A percentile compares a stretch with the other conserved stretches of the same genome.
Evolutionary conservation across 2,329 filamentous ascomycete species (phyloP).

Genomic region (Monilinia laxa): DNA sequence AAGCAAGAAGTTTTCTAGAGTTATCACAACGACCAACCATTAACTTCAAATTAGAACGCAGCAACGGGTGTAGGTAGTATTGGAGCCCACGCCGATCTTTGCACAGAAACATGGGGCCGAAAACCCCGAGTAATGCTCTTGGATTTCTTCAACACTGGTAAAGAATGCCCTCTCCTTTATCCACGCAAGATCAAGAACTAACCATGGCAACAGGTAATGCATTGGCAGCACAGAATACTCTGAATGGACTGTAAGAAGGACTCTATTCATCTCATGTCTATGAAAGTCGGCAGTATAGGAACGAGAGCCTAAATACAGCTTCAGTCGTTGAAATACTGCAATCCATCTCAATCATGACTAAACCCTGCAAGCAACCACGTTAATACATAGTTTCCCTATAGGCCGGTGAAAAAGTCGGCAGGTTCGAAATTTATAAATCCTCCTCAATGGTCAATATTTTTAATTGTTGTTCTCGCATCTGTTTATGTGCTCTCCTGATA

Average conservation of each 20-base stretch:
- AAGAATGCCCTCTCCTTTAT: neutral
- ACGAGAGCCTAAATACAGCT: conserved; percentile 20
- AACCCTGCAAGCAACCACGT: neutral
- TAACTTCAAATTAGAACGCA: conserved; percentile 5
- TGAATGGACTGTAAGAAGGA: conserved; percentile 31
- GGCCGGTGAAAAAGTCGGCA: conserved; percentile 7
- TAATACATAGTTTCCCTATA: neutral
- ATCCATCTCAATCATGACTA: neutral
- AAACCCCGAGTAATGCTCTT: conserved; percentile 56
- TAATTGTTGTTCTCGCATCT: neutral
- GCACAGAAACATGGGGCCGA: conserved; percentile 47
- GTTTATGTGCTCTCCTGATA: neutral
- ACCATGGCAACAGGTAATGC: conserved; percentile 33
- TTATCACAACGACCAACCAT: neutral
- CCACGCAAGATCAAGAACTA: neutral
- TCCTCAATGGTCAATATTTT: neutral
- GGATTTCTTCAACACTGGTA: conserved; percentile 55
- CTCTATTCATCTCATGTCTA: conserved; percentile 4
- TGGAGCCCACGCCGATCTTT: conserved; percentile 51
- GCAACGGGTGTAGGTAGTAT: conserved; percentile 52
- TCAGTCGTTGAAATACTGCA: conserved; percentile 23
- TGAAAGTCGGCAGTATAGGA: conserved; percentile 19
- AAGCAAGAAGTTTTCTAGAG: neutral
- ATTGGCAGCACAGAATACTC: conserved; percentile 36
- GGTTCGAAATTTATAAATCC: neutral